These are phyloP conservation scores for Catharanthus roseus DNA, from an alignment of 257 asterid genomes.

Conservation along the genomic window DNA sequence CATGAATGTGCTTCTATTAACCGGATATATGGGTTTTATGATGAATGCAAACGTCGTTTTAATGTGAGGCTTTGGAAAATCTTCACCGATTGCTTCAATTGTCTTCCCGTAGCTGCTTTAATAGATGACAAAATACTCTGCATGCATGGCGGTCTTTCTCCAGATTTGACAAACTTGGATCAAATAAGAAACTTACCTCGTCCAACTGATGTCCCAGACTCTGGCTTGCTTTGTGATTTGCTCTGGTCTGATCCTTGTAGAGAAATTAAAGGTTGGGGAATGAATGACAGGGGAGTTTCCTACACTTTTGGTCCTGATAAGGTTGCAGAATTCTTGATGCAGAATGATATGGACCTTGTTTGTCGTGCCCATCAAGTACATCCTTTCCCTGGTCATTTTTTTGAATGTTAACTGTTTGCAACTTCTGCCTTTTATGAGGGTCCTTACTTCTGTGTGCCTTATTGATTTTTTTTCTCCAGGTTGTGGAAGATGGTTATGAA, in stretches of 20 bases:
- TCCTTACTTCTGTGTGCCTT: not conserved
- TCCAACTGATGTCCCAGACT: slow-evolving; percentile 68
- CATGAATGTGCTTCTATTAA: slow-evolving; percentile 73
- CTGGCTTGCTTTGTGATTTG: slow-evolving; percentile 71
- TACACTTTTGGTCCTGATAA: slow-evolving; percentile 72
- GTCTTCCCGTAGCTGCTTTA: slow-evolving; percentile 76
- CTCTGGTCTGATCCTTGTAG: slow-evolving; percentile 76
- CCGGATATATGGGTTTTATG: slow-evolving; percentile 70
- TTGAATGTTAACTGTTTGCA: slow-evolving; percentile 2
- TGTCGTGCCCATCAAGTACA: slow-evolving; percentile 78
- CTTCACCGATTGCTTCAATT: slow-evolving; percentile 66
- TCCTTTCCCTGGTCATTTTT: slow-evolving; percentile 8
- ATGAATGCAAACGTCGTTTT: slow-evolving; percentile 68
- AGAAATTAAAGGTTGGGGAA: slow-evolving; percentile 74
- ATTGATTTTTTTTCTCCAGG: slow-evolving; percentile 30
- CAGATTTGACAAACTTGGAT: slow-evolving; percentile 58
- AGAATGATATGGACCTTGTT: slow-evolving; percentile 74
- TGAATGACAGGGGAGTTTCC: slow-evolving; percentile 79
- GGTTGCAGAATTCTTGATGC: slow-evolving; percentile 76
- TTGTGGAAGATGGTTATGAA: slow-evolving; percentile 84
- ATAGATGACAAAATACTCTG: slow-evolving; percentile 72
- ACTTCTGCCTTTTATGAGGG: slow-evolving; percentile 10
- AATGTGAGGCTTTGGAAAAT: slow-evolving; percentile 63
- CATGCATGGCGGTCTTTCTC: slow-evolving; percentile 84
- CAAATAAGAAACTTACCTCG: slow-evolving; percentile 63